Conservation (phyloP, 768 basidiomycete genomes). For the Hydnomerulius pinastri region DNA sequence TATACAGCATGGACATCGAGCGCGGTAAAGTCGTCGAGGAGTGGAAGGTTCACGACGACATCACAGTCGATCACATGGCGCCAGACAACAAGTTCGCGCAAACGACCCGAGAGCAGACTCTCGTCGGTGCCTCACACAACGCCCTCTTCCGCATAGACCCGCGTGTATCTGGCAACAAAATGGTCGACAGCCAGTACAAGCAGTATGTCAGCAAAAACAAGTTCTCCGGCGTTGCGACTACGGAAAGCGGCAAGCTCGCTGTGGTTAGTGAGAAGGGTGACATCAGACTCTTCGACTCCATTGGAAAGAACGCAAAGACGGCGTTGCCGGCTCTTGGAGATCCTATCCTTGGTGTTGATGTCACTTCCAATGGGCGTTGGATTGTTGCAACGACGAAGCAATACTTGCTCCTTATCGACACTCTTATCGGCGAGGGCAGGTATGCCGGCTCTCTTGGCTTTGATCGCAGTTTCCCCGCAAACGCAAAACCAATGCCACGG, state of each 20-base stretch:
- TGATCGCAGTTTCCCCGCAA: conserved; percentile 93
- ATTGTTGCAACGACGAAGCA: conserved; percentile 95
- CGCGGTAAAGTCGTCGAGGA: conserved; percentile 97
- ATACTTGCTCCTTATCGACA: conserved; percentile 92
- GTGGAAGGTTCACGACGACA: conserved; percentile 94
- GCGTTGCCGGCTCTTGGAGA: conserved; percentile 93
- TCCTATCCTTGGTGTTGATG: conserved; percentile 93
- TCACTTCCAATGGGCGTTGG: conserved; percentile 91
- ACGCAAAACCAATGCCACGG: conserved; percentile 88
- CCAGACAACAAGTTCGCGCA: conserved; percentile 95
- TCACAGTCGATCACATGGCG: conserved; percentile 85
- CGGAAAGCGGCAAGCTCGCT: conserved; percentile 82
- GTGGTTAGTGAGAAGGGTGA: conserved; percentile 97
- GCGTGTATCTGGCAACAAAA: conserved; percentile 86
- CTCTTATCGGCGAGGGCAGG: conserved; percentile 87
- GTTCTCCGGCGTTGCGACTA: conserved; percentile 92
- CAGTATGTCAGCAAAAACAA: conserved; percentile 95
- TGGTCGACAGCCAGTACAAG: conserved; percentile 94
- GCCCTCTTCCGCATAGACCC: conserved; percentile 98
- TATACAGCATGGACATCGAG: conserved; percentile 92
- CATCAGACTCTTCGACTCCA: conserved; percentile 89
- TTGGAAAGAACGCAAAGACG: conserved; percentile 99
- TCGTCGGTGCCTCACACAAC: conserved; percentile 92
- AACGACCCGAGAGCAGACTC: conserved; percentile 88
- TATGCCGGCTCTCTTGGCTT: conserved; percentile 86